Conservation (phyloP, 139 green algal species). For the Chlamydomonas sp. region DNA sequence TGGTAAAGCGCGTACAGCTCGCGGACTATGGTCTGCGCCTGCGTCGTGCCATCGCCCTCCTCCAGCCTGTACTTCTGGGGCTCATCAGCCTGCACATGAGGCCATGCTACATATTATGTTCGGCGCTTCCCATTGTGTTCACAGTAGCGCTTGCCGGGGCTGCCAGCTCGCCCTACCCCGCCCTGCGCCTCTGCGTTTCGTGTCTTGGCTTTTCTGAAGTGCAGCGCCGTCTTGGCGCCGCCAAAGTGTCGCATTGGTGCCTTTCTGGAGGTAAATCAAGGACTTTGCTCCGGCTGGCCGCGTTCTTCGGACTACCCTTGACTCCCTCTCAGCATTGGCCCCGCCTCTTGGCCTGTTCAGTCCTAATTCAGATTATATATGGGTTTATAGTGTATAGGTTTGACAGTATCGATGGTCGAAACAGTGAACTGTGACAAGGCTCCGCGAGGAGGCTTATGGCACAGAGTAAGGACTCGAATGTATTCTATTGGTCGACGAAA, state of each 20-base stretch:
- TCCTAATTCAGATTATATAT: no score
- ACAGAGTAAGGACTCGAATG: no score
- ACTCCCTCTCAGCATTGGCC: no score
- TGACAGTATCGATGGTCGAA: no score
- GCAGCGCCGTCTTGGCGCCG: constrained; percentile 1
- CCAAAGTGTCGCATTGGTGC: not conserved
- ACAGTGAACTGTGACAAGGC: no score
- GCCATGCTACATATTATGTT: not conserved
- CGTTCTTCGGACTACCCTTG: no score
- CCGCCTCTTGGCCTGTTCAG: no score
- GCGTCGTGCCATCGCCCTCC: constrained; percentile 43
- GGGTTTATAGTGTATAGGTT: no score
- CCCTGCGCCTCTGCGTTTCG: not conserved
- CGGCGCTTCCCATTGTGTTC: not conserved
- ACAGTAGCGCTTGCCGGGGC: not conserved
- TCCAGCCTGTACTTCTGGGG: constrained; percentile 35
- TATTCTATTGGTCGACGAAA: no score
- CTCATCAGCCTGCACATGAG: constrained; percentile 6
- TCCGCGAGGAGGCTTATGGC: no score
- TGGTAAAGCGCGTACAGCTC: constrained; percentile 72
- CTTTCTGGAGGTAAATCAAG: not conserved
- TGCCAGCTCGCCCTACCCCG: not conserved
- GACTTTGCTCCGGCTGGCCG: not conserved
- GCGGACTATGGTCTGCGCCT: constrained; percentile 66
- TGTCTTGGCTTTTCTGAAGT: constrained; percentile 5